Evolutionary conservation across 371 early-diverging fungal genomes (phyloP).

Genomic region (Blakeslea trispora): DNA sequence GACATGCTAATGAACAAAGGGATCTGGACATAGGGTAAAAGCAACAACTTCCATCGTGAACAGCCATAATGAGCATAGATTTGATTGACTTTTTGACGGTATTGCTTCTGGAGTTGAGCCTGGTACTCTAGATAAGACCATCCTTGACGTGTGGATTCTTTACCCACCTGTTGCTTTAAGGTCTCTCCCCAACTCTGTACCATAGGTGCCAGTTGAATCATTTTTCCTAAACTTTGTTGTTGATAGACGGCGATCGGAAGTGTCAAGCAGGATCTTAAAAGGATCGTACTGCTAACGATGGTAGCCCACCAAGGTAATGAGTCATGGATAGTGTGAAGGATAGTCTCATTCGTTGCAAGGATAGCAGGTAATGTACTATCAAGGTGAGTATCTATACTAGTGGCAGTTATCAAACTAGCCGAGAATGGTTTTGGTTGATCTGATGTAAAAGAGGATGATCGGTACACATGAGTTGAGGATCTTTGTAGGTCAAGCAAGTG

Average conservation of each 20-base stretch:
- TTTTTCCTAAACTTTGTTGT: slow-evolving; percentile 59
- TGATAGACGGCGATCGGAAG: slow-evolving; percentile 79
- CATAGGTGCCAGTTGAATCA: slow-evolving; percentile 62
- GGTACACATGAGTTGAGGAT: no score
- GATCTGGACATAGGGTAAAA: slow-evolving; percentile 75
- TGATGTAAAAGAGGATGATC: no score
- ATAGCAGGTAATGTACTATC: slow-evolving; percentile 28
- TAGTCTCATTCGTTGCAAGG: slow-evolving; percentile 46
- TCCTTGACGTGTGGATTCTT: slow-evolving; percentile 42
- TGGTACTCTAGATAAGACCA: slow-evolving; percentile 52
- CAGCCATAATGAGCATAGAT: slow-evolving; percentile 67
- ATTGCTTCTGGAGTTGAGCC: slow-evolving; percentile 53
- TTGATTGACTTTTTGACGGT: slow-evolving; percentile 54
- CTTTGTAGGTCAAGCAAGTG: no score
- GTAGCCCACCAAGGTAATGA: slow-evolving; percentile 74
- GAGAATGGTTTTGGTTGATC: neutral
- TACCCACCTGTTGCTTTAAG: slow-evolving; percentile 49
- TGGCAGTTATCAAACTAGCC: neutral
- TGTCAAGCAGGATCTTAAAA: slow-evolving; percentile 63
- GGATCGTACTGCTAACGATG: slow-evolving; percentile 60
- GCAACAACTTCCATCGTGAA: slow-evolving; percentile 61
- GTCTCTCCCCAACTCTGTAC: slow-evolving; percentile 68
- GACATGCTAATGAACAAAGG: slow-evolving; percentile 78
- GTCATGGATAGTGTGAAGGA: slow-evolving; percentile 45
- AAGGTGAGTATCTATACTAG: neutral